A percentile compares a stretch with the other conserved stretches of the same genome.
Conservation (phyloP, 768 basidiomycete species). For the Suillus spraguei region DNA sequence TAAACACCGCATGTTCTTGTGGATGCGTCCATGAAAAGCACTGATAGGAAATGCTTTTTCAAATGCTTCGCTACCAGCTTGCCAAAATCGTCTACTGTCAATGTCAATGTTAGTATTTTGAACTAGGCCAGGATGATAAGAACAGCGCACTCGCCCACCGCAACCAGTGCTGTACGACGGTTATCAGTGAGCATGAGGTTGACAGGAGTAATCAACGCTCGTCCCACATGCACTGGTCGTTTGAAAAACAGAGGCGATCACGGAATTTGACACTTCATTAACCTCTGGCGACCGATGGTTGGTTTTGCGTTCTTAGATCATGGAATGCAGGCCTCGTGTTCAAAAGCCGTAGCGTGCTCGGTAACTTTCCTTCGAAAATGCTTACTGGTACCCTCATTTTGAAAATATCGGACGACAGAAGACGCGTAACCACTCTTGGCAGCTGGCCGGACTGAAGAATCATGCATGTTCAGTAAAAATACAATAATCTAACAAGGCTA, state of each 20-base stretch:
- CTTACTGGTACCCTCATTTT: background rate
- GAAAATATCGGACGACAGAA: background rate
- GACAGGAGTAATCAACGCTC: background rate
- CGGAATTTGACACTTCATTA: background rate
- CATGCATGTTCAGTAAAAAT: background rate
- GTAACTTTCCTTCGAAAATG: background rate
- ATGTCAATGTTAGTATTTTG: background rate
- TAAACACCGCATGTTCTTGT: background rate
- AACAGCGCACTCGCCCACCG: background rate
- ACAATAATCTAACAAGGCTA: background rate
- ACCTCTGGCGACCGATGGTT: background rate
- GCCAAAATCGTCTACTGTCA: background rate
- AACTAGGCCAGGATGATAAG: background rate
- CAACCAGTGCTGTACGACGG: background rate
- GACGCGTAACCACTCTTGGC: background rate
- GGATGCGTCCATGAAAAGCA: background rate
- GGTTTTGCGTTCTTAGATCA: background rate
- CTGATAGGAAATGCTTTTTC: background rate
- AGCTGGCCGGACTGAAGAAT: background rate
- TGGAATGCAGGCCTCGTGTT: background rate
- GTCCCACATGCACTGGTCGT: background rate
- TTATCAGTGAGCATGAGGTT: background rate
- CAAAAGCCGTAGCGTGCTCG: background rate
- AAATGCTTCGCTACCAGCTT: background rate
- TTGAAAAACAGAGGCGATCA: background rate